Evolutionary conservation across 306 rosid species (phyloP), one percentile per base, ranked within the genome.

Genomic region (Vachellia pachyceras): DNA sequence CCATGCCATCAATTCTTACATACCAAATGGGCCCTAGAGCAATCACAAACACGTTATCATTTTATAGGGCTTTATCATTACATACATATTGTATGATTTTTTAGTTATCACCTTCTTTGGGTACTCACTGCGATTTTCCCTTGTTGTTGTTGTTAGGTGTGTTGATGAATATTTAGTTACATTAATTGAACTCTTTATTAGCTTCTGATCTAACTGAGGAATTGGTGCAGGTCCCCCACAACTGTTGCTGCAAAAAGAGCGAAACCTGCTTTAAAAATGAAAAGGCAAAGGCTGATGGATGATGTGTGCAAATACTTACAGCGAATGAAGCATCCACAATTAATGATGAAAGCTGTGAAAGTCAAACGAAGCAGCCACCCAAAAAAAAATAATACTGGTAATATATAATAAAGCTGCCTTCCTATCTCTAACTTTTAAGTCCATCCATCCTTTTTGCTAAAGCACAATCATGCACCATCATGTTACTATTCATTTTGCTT

Each of bases 401-500:
- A 18, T 1, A 6, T 6, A 54, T 5, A 54, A 54, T 54, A 69
- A 69, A 42, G 73, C 54, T 69, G 73, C 25, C 54, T 69, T 69
- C 15, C 54, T 41, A 42, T 69, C n/a, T 42, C 54, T 42, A 69
- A 69, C 52, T 69, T 69, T 69, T 20, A 42, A 69, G 73, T 22
- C 4, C 18, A 5, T 41, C 54, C 54, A 20, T 40, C 54, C 73
- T 22, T 69, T 67, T 69, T 69, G 74, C 74, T 20, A 22, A 5
- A 42, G 22, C 55, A 44, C 74, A 69, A 69, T 69, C 5, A 69
- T 69, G 55, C 54, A 69, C 20, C 5, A 22, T 69, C 74, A 69
- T 68, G 35, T 41, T 41, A 68, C 73, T 68, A 20, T 69, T 42
- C 73, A 42, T 69, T 69, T n/a, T 54, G 60, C 60, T 54, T 68